phyloP scores from a whole-genome alignment of 192 early-diverging fungal genomes.

The Entrophospora sp. region DNA sequence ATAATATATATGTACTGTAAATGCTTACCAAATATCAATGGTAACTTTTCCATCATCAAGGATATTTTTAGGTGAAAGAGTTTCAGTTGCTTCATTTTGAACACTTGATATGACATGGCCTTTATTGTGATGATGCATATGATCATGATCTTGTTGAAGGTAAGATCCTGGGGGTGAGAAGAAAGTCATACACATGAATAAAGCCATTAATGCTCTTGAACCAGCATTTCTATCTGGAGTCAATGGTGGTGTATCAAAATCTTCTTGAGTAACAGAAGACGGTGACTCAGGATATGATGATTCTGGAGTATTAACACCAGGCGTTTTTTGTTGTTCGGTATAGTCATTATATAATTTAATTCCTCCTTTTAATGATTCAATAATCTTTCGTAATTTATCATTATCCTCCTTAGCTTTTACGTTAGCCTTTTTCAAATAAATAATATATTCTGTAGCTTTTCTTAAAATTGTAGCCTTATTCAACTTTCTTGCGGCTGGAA shows the following conservation, averaged over 20 bases:
- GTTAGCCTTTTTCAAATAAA: slow-evolving; percentile 39
- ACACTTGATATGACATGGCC: not conserved
- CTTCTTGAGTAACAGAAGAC: slow-evolving; percentile 18
- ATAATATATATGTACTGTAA: not conserved
- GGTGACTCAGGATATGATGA: slow-evolving; percentile 18
- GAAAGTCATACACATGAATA: slow-evolving; percentile 50
- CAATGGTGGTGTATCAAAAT: slow-evolving; percentile 24
- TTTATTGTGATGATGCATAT: slow-evolving; percentile 5
- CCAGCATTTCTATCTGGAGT: slow-evolving; percentile 20
- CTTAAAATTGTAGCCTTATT: slow-evolving; percentile 92
- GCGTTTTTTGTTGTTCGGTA: slow-evolving; percentile 18
- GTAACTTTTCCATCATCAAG: slow-evolving; percentile 6
- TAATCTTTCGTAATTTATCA: slow-evolving; percentile 29
- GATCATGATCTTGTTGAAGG: not conserved
- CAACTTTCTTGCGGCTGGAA: slow-evolving; percentile 73
- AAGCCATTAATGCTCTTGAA: slow-evolving; percentile 46
- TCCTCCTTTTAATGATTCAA: slow-evolving; percentile 39
- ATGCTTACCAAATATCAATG: slow-evolving; percentile 14
- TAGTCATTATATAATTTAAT: slow-evolving; percentile 28
- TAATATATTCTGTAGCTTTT: slow-evolving; percentile 90
- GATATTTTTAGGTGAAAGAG: not conserved
- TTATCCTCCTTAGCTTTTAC: slow-evolving; percentile 39
- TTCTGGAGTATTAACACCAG: not conserved
- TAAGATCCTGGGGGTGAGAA: slow-evolving; percentile 30
- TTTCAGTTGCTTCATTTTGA: not conserved